Evolutionary conservation across 2,329 filamentous ascomycete genomes (phyloP), one percentile per base, ranked within the genome.

Genomic region (Beauveria pseudobassiana): DNA sequence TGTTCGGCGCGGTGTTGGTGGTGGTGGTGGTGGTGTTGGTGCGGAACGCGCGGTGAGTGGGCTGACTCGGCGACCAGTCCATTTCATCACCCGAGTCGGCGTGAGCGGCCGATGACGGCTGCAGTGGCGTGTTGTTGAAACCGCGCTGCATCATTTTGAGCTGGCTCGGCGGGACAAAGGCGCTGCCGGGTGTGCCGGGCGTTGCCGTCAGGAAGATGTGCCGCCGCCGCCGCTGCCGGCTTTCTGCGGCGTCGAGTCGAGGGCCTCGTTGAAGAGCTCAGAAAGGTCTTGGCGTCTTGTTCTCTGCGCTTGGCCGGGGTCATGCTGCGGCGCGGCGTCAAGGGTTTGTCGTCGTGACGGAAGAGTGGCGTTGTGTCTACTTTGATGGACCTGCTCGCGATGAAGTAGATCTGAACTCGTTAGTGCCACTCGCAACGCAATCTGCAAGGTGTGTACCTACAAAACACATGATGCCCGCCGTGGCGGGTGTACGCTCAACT

Each of bases 21-120:
- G 26, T 8, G 26, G 26, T 28, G 26, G 26, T 14, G 30, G 30
- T 12, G 10, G 28, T 30, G 28, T 10, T 34, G 30, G 30, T 73
- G 63, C 77, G 79, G 69, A 86, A 86, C 9, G 82, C 82, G 59
- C 82, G 81, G 63, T 85, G 75, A 54, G 77, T 75, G n/a, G 80
- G 80, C 61, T 77, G 75, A 0, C 84, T 85, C 0, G 87, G 87
- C 2, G 86, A 83, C 85, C 88, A 91, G 68, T 92, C 89, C 89
- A 93, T 92, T 61, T 82, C 81, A 45, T 88, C 83, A 1, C 76
- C 76, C 34, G 34, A 38, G 62, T 80, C 76, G 62, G 80, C 76
- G 9, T 76, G 34, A 38, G 34, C 14, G 14, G 34, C 10, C 73
- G 1, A 69, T 58, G 24, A 69, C 45, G 61, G 45, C 59, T 62